phyloP scores from a whole-genome alignment of 192 early-diverging fungal species.

The Dissophora ornata region DNA sequence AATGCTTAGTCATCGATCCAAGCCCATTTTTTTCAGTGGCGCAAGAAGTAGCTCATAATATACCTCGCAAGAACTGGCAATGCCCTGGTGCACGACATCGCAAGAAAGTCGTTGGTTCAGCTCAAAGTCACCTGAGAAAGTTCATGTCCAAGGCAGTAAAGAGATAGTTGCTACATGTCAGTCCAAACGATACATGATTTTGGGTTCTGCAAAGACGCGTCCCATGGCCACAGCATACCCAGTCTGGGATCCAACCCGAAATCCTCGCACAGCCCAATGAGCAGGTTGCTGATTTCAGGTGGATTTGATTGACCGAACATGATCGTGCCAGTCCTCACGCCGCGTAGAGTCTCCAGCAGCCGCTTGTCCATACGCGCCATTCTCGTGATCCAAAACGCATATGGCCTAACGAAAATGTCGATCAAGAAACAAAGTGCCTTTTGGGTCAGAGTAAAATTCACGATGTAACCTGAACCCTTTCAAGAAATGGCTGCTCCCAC shows the following conservation, averaged over 20 bases:
- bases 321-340: conserved; percentile 52
- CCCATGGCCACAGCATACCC: conserved; percentile 16
- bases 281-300: conserved; percentile 48
- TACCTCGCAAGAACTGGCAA: conserved; percentile 60
- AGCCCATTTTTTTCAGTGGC: neutral
- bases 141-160: too few relatives aligned
- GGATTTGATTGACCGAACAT: conserved; percentile 50
- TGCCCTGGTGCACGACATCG: conserved; percentile 61
- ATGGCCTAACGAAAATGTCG: too few relatives aligned
- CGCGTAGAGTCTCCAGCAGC: conserved; percentile 59
- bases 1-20: too few relatives aligned
- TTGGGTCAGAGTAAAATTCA: too few relatives aligned
- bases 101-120: conserved; percentile 62
- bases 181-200: too few relatives aligned
- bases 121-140: conserved; percentile 35
- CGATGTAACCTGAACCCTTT: too few relatives aligned
- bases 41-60: neutral
- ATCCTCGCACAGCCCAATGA: conserved; percentile 51
- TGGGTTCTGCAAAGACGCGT: too few relatives aligned
- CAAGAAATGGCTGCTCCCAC: too few relatives aligned
- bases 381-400: conserved; percentile 68
- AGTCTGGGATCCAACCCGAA: conserved; percentile 44
- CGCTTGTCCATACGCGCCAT: conserved; percentile 69
- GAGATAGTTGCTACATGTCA: too few relatives aligned
- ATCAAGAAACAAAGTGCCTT: too few relatives aligned